Conservation (phyloP, 352 stramenopile genomes). For the Salisapilia sapeloensis region DNA sequence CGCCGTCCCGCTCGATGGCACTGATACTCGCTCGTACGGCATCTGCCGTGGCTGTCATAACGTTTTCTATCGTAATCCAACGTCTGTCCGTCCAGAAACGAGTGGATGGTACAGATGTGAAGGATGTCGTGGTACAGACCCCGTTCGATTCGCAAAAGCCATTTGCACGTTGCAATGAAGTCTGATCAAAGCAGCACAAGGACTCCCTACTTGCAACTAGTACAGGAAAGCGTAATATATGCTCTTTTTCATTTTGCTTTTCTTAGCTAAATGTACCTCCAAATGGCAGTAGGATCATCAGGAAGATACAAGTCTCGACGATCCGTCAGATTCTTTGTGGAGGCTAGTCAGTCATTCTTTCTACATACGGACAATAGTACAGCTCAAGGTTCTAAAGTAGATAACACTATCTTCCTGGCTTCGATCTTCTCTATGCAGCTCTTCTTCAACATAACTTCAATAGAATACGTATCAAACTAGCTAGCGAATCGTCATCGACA, state of each 20-base stretch:
- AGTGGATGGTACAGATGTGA: constrained; percentile 54
- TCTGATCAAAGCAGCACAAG: too few species aligned
- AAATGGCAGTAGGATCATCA: neutral
- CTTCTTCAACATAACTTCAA: too few species aligned
- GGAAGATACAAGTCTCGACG: too few species aligned
- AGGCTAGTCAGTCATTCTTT: too few species aligned
- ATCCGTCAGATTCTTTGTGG: neutral
- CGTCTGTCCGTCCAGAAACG: constrained; percentile 31
- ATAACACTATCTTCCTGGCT: too few species aligned
- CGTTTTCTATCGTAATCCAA: constrained; percentile 42
- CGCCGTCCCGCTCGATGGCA: constrained; percentile 16
- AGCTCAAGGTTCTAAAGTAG: too few species aligned
- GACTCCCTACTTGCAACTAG: too few species aligned
- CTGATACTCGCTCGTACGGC: constrained; percentile 16
- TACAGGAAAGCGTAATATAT: too few species aligned
- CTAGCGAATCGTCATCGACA: too few species aligned
- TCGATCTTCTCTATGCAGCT: too few species aligned
- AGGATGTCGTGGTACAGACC: constrained; percentile 28
- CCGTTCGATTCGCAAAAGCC: constrained; percentile 22
- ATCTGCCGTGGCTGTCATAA: constrained; percentile 37
- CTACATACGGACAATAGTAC: too few species aligned
- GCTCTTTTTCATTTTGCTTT: neutral
- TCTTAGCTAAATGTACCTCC: neutral
- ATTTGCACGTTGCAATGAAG: constrained; percentile 39
- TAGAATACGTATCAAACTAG: too few species aligned